phyloP scores from a whole-genome alignment of 1,284 basidiomycete species.

The Erythrobasidium hasegawianum region DNA sequence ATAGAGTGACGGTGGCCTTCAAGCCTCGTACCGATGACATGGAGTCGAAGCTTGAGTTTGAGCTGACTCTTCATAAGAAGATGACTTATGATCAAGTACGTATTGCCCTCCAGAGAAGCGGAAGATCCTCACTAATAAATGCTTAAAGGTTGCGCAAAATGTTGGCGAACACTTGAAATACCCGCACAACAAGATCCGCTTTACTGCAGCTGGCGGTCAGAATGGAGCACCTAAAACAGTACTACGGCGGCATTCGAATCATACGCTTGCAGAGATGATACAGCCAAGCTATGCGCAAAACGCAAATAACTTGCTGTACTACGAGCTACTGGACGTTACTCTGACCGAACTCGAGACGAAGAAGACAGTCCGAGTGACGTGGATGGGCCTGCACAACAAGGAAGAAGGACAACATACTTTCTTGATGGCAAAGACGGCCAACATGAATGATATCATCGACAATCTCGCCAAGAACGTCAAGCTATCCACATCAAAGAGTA shows the following conservation, averaged over 20 bases:
- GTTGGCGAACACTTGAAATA: conserved; percentile 88
- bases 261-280: conserved; percentile 94
- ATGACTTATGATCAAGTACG: conserved; percentile 93
- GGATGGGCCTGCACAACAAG: conserved; percentile 96
- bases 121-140: background rate
- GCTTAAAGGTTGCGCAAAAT: conserved; percentile 78
- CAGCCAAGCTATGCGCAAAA: conserved; percentile 83
- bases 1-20: conserved; percentile 94
- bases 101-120: background rate
- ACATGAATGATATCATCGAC: conserved; percentile 84
- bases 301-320: conserved; percentile 83
- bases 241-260: conserved; percentile 89
- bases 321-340: conserved; percentile 94
- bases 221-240: conserved; percentile 82
- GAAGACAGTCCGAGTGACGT: conserved; percentile 89
- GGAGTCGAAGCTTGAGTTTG: conserved; percentile 74
- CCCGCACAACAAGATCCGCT: conserved; percentile 94
- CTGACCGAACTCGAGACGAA: conserved; percentile 99
- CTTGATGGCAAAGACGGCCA: conserved; percentile 93
- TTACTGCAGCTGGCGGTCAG: conserved; percentile 89
- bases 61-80: conserved; percentile 92
- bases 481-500: conserved; percentile 58
- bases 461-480: conserved; percentile 79
- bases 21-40: conserved; percentile 75
- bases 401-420: conserved; percentile 88